Evolutionary conservation across 2,329 filamentous ascomycete genomes (phyloP).

Genomic region (Fusarium begoniae): DNA sequence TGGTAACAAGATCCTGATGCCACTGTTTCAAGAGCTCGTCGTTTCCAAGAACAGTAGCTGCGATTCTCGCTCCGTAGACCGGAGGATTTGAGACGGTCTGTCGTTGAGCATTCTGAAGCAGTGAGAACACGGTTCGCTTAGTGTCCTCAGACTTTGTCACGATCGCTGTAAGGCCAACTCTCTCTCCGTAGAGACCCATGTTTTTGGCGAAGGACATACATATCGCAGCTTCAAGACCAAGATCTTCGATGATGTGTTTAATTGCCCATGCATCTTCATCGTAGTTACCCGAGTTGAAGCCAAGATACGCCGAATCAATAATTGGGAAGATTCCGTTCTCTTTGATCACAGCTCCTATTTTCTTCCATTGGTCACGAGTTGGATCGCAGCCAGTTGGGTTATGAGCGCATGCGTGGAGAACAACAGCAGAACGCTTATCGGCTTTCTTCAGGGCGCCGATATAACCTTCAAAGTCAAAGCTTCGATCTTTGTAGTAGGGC

Average conservation of each 20-base stretch:
- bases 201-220: conserved; percentile 71
- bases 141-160: conserved; percentile 34
- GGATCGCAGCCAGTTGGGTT: conserved; percentile 56
- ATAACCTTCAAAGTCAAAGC: conserved; percentile 47
- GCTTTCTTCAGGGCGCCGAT: conserved; percentile 42
- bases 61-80: conserved; percentile 48
- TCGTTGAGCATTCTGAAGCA: conserved; percentile 46
- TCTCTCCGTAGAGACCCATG: conserved; percentile 57
- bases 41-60: conserved; percentile 45
- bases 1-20: conserved; percentile 48
- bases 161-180: conserved; percentile 45
- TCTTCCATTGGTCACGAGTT: conserved; percentile 31
- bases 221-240: conserved; percentile 60
- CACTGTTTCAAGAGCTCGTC: conserved; percentile 45
- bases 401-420: conserved; percentile 55
- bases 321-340: conserved; percentile 31
- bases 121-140: conserved; percentile 37
- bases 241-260: conserved; percentile 40
- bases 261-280: conserved; percentile 40
- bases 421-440: conserved; percentile 37
- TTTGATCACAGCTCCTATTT: conserved; percentile 30
- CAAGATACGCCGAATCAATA: conserved; percentile 36
- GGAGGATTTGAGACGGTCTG: conserved; percentile 50
- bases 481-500: conserved; percentile 49
- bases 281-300: conserved; percentile 37